Evolutionary conservation across 805 yeast species (phyloP), one percentile per base, ranked within the genome.

Genomic region (Kurtzmaniella fragi): DNA sequence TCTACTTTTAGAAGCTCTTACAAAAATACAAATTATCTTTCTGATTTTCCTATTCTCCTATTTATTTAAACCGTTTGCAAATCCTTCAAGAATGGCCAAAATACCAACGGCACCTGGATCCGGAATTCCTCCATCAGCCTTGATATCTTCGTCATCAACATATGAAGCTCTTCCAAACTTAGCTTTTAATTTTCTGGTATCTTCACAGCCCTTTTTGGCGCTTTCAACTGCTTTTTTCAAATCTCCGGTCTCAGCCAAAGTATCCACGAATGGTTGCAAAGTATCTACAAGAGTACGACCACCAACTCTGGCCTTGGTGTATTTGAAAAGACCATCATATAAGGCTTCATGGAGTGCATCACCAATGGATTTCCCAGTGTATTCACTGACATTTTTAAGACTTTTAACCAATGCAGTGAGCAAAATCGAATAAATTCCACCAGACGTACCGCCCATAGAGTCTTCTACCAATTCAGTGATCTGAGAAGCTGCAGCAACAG

Each of bases 371-470:
- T 55, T 32, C 15, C 57, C 46, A 25, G 46, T 49, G 23, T 58
- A 38, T n/a, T 20, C 35, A 4, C 27, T 20, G 5, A 28, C 11
- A n/a, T 15, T 20, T 43, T 67, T 66, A 35, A 77, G 53, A 34
- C 70, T 52, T 42, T 71, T 66, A 1, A 86, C 83, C 43, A 90
- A 71, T 1, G 95, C 87, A 28, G 95, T 78, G 44, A 91, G 68
- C 62, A 71, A 86, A 40, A 90, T 91, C 2, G 95, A 84, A 60
- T 90, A 90, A 29, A 90, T 62, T 1, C 96, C 97, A 38, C 98
- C 98, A 1, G 95, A 85, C 0, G 98, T 91, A 37, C 98, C 98
- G 38, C 97, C 98, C 97, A 91, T 91, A n/a, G 78, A 79, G 40
- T 79, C 78, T 57, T 90, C 97, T 28, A 90, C 88, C 15, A 84